These are phyloP conservation scores for Cyberlindnera meyerae DNA, from an alignment of 805 yeast species.

Conservation along the genomic window DNA sequence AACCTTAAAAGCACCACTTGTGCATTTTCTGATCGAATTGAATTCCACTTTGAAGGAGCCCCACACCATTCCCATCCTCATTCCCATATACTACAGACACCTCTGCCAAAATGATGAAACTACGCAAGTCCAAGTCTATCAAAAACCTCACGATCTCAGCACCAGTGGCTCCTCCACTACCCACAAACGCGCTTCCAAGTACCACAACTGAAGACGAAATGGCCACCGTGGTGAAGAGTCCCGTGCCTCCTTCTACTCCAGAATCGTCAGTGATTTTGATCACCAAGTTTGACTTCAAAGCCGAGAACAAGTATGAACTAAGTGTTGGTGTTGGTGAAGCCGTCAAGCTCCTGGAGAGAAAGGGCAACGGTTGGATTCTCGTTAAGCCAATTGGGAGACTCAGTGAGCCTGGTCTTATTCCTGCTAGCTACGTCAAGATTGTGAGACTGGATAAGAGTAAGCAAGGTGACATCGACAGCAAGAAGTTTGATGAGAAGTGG, in stretches of 20 bases:
- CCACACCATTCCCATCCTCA: too few relatives aligned
- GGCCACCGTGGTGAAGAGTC: neutral
- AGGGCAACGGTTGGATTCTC: constrained; percentile 50
- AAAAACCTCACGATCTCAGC: constrained; percentile 13
- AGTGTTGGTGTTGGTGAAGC: constrained; percentile 46
- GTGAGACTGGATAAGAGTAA: constrained; percentile 35
- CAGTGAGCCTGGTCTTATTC: constrained; percentile 45
- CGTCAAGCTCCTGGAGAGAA: constrained; percentile 42
- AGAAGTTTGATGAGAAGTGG: constrained; percentile 21
- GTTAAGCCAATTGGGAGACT: constrained; percentile 50
- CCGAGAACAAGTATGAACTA: constrained; percentile 41
- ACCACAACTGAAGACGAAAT: neutral
- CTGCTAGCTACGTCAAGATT: constrained; percentile 44
- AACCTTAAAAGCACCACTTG: too few relatives aligned
- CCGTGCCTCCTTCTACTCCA: constrained; percentile 11
- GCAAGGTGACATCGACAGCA: too few relatives aligned
- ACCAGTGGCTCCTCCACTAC: constrained; percentile 10
- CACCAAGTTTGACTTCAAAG: constrained; percentile 40
- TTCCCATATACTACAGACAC: neutral
- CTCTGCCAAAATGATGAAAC: constrained; percentile 2
- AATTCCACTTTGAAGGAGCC: too few relatives aligned
- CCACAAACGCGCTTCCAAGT: constrained; percentile 2
- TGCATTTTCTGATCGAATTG: too few relatives aligned
- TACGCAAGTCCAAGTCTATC: constrained; percentile 9
- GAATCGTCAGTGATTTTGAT: constrained; percentile 33